A percentile compares a stretch with the other conserved stretches of the same genome.
Evolutionary conservation across 2,329 filamentous ascomycete species (phyloP).

Genomic region (Juglanconis juglandina): DNA sequence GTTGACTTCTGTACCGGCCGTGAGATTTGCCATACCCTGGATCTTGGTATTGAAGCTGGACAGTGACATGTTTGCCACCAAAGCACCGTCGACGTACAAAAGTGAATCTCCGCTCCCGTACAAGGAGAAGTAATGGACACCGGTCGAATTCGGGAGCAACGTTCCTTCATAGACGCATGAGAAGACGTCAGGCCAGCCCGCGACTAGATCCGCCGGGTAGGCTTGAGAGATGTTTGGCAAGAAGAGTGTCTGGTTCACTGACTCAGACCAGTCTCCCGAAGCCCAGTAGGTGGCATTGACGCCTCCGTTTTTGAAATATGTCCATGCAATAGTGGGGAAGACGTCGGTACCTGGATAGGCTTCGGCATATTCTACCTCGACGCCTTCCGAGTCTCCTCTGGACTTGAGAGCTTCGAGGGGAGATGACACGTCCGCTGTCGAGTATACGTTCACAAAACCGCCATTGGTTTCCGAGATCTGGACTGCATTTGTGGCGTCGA

Average conservation of each 20-base stretch:
- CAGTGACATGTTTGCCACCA: constrained; percentile 18
- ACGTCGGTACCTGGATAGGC: constrained; percentile 19
- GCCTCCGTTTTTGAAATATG: constrained; percentile 16
- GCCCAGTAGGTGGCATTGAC: constrained; percentile 19
- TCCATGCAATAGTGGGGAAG: constrained; percentile 12
- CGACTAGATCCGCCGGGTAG: constrained; percentile 17
- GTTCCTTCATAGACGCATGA: constrained; percentile 14
- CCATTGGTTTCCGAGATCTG: constrained; percentile 19
- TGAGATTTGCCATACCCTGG: constrained; percentile 16
- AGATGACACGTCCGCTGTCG: constrained; percentile 15
- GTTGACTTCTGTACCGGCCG: constrained; percentile 8
- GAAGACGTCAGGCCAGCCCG: constrained; percentile 19
- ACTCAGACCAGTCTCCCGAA: constrained; percentile 7
- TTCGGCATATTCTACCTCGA: constrained; percentile 16
- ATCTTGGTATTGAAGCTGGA: constrained; percentile 19
- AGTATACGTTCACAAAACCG: constrained; percentile 17
- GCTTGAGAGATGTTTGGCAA: constrained; percentile 19
- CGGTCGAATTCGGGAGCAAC: constrained; percentile 17
- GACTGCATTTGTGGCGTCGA: constrained; percentile 10
- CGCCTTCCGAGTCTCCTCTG: constrained; percentile 14
- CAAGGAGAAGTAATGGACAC: constrained; percentile 17
- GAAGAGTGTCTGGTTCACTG: constrained; percentile 15
- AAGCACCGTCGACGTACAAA: constrained; percentile 13
- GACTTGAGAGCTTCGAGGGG: constrained; percentile 14
- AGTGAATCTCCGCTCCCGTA: constrained; percentile 17